phyloP scores from a whole-genome alignment of 2,329 filamentous ascomycete genomes.

The Microdochium nivale region DNA sequence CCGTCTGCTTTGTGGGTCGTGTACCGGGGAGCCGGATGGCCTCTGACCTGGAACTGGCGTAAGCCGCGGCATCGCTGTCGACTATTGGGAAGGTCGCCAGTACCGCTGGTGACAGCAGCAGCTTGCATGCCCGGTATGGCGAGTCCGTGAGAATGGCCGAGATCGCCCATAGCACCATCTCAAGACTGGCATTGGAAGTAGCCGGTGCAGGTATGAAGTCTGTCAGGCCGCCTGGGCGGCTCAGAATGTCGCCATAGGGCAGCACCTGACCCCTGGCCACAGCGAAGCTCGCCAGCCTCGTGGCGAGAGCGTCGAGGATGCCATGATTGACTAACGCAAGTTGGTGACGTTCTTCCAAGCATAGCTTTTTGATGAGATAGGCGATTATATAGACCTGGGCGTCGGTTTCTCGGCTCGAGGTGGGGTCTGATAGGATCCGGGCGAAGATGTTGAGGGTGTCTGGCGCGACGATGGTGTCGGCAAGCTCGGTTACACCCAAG shows the following conservation, averaged over 20 bases:
- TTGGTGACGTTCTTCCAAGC: slow-evolving; percentile 62
- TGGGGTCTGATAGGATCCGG: slow-evolving; percentile 54
- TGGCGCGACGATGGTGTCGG: slow-evolving; percentile 56
- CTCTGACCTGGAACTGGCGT: slow-evolving; percentile 40
- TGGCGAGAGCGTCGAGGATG: slow-evolving; percentile 70
- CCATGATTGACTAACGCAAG: slow-evolving; percentile 62
- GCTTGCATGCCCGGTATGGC: slow-evolving; percentile 64
- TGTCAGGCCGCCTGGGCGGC: slow-evolving; percentile 43
- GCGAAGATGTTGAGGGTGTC: slow-evolving; percentile 54
- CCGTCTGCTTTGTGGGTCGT: slow-evolving; percentile 32
- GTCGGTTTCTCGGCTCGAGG: slow-evolving; percentile 42
- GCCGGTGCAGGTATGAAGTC: slow-evolving; percentile 55
- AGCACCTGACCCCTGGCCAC: slow-evolving; percentile 61
- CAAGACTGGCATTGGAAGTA: slow-evolving; percentile 48
- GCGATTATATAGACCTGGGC: slow-evolving; percentile 54
- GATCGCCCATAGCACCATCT: slow-evolving; percentile 68
- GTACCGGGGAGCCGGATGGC: slow-evolving; percentile 44
- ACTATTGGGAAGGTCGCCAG: slow-evolving; percentile 59
- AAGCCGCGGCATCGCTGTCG: slow-evolving; percentile 40
- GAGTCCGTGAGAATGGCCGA: slow-evolving; percentile 71
- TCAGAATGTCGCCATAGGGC: slow-evolving; percentile 49
- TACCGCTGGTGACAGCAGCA: slow-evolving; percentile 60
- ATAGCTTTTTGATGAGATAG: slow-evolving; percentile 48
- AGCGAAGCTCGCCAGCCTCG: slow-evolving; percentile 63
- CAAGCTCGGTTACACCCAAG: slow-evolving; percentile 28